These are phyloP conservation scores for Alternaria dauci DNA, from an alignment of 2,329 filamentous ascomycete species.

Conservation along the genomic window DNA sequence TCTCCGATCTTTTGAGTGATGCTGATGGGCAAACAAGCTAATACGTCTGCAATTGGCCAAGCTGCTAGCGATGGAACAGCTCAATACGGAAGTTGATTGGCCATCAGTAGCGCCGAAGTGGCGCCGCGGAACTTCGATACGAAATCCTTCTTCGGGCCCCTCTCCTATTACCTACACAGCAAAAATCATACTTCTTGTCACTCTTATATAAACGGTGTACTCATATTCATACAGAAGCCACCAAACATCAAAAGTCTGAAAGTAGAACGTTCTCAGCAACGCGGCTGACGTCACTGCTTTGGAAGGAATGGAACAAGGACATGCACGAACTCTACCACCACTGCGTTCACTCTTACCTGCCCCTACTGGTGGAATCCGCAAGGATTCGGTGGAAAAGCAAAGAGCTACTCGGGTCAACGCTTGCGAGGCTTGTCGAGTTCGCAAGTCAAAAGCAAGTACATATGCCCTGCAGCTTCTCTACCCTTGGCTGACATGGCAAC, in stretches of 20 bases:
- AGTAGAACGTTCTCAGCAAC: neutral
- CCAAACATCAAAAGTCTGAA: neutral
- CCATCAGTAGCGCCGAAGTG: neutral
- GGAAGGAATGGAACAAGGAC: conserved; percentile 5
- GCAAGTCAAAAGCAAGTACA: conserved; percentile 20
- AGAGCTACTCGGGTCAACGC: conserved; percentile 8
- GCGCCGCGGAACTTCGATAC: conserved; percentile 6
- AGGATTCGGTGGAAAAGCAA: neutral
- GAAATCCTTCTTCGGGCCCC: conserved; percentile 3
- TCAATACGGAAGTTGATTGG: neutral
- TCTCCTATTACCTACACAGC: neutral
- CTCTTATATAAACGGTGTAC: neutral
- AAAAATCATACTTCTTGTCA: neutral
- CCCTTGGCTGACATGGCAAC: neutral
- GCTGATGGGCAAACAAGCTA: conserved; percentile 3
- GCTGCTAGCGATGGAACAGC: neutral
- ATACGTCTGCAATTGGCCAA: neutral
- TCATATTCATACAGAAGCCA: neutral
- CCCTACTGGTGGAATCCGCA: conserved; percentile 6
- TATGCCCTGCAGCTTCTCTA: neutral
- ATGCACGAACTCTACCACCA: conserved; percentile 3
- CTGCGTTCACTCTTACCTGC: conserved; percentile 13
- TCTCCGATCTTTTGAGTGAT: neutral
- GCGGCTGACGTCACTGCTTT: neutral
- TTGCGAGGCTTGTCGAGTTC: conserved; percentile 19